These are phyloP conservation scores for Ajuga reptans DNA, from an alignment of 305 asterid genomes.

Conservation along the genomic window DNA sequence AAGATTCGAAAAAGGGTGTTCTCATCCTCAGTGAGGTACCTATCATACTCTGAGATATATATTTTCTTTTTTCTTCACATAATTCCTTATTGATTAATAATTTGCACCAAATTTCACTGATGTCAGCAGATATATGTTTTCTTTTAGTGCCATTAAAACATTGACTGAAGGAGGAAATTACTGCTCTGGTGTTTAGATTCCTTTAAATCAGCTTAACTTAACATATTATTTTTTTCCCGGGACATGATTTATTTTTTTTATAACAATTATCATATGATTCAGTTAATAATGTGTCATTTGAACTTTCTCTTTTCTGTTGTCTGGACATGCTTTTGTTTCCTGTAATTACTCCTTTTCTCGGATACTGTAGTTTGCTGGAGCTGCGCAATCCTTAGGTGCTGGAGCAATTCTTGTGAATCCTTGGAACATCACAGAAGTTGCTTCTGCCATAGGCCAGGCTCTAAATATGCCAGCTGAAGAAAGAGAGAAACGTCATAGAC, in stretches of 20 bases:
- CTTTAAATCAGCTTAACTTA: not conserved
- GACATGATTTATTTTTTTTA: not conserved
- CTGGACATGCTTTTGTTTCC: not conserved
- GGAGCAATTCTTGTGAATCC: conserved; percentile 98
- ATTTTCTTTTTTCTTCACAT: conserved; percentile 12
- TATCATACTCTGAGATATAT: conserved; percentile 1
- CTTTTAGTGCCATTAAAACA: conserved; percentile 14
- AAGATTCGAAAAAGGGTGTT: conserved; percentile 77
- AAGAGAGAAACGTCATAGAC: conserved; percentile 87
- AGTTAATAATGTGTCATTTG: not conserved
- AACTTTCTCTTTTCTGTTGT: not conserved
- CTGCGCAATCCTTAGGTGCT: conserved; percentile 98
- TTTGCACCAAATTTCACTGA: not conserved
- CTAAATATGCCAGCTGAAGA: conserved; percentile 74
- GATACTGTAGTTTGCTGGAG: conserved; percentile 84
- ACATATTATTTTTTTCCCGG: not conserved
- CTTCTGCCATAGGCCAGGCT: conserved; percentile 83
- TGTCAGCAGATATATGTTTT: conserved; percentile 5
- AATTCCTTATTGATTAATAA: not conserved
- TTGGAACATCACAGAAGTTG: conserved; percentile 95
- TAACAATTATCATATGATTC: not conserved
- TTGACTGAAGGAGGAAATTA: not conserved
- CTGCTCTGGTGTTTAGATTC: not conserved
- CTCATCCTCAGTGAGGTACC: conserved; percentile 88
- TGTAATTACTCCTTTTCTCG: conserved; percentile 8